Conservation (phyloP, 768 basidiomycete genomes). For the Tylopilus vinaceipallidus region DNA sequence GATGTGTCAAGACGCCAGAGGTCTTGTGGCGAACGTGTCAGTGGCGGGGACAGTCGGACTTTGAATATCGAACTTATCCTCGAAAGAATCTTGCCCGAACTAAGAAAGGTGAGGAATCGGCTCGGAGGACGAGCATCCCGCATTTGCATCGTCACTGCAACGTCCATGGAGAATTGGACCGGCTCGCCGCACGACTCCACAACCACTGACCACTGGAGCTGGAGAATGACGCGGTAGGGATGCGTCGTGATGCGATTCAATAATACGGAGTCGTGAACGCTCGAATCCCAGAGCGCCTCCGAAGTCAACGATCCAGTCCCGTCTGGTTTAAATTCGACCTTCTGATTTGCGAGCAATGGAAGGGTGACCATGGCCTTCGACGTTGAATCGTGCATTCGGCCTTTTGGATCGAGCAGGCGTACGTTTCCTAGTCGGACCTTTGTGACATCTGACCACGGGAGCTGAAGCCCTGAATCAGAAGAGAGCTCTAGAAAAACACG, state of each 20-base stretch:
- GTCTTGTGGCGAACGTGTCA: slow-evolving; percentile 84
- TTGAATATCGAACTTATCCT: slow-evolving; percentile 85
- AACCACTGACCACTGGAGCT: slow-evolving; percentile 72
- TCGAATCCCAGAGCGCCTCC: slow-evolving; percentile 89
- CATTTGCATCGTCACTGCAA: slow-evolving; percentile 78
- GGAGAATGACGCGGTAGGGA: slow-evolving; percentile 77
- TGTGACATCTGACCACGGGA: slow-evolving; percentile 82
- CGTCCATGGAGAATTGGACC: slow-evolving; percentile 85
- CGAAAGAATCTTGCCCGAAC: slow-evolving; percentile 70
- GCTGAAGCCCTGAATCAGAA: slow-evolving; percentile 85
- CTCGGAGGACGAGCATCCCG: slow-evolving; percentile 86
- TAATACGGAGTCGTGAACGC: slow-evolving; percentile 80
- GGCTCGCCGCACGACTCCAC: slow-evolving; percentile 85
- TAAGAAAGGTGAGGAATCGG: slow-evolving; percentile 72
- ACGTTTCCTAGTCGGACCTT: slow-evolving; percentile 80
- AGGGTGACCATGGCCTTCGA: slow-evolving; percentile 71
- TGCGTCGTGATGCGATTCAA: slow-evolving; percentile 82
- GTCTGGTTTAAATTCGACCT: slow-evolving; percentile 75
- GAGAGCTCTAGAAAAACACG: slow-evolving; percentile 72
- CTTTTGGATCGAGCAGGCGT: slow-evolving; percentile 80
- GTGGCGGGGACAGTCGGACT: slow-evolving; percentile 75
- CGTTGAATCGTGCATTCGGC: slow-evolving; percentile 74
- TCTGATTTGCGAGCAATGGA: slow-evolving; percentile 70
- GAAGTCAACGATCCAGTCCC: slow-evolving; percentile 73
- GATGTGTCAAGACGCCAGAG: slow-evolving; percentile 95